These are phyloP conservation scores for Xylaria sp. DNA, from an alignment of 2,329 filamentous ascomycete species.

Conservation along the genomic window DNA sequence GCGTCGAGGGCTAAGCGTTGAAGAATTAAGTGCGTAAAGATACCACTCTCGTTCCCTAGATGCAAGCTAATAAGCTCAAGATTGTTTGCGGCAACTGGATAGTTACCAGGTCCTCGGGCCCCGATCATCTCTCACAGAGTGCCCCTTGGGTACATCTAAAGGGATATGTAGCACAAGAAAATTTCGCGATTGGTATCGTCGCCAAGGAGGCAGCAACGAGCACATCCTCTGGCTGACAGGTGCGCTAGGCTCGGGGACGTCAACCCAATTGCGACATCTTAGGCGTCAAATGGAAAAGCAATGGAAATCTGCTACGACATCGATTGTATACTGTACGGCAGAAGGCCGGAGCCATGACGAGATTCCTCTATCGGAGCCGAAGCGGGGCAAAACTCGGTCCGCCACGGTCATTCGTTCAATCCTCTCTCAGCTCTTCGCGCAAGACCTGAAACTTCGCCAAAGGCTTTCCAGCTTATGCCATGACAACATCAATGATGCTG, in stretches of 20 bases:
- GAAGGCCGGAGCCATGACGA: constrained; percentile 13
- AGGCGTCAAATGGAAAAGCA: constrained; percentile 30
- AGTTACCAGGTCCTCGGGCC: not conserved
- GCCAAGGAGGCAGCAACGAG: constrained; percentile 28
- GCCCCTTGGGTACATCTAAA: constrained; percentile 21
- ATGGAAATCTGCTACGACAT: constrained; percentile 25
- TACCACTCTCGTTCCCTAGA: not conserved
- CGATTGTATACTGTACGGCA: constrained; percentile 31
- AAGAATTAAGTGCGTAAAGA: constrained; percentile 25
- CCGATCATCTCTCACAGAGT: not conserved
- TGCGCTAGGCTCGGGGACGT: constrained; percentile 33
- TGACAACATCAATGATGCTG: constrained; percentile 13
- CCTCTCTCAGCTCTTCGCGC: constrained; percentile 32
- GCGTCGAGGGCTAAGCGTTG: constrained; percentile 21
- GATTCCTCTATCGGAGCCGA: constrained; percentile 3
- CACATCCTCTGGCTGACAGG: constrained; percentile 35
- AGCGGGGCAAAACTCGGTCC: constrained; percentile 20
- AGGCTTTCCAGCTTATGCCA: constrained; percentile 9
- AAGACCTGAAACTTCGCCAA: constrained; percentile 29
- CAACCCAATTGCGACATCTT: constrained; percentile 30
- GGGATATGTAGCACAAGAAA: constrained; percentile 28
- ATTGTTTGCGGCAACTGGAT: constrained; percentile 25
- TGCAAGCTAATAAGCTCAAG: constrained; percentile 21
- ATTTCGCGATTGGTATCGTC: constrained; percentile 35
- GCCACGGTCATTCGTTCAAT: constrained; percentile 29